phyloP scores from a whole-genome alignment of 257 asterid genomes.

The Nicotiana tomentosiformis region DNA sequence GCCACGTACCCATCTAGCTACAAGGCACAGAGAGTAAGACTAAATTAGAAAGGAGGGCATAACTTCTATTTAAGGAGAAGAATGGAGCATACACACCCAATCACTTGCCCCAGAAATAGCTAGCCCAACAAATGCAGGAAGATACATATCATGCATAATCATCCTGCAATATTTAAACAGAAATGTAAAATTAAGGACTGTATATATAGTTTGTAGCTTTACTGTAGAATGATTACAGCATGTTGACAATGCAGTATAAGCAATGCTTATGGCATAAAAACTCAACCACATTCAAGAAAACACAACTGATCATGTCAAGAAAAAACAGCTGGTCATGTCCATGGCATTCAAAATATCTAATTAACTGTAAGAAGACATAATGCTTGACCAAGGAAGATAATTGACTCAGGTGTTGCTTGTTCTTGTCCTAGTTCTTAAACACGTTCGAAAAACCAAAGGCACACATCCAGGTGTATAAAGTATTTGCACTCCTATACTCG shows the following conservation, averaged over 20 bases:
- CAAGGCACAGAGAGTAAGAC: constrained; percentile 17
- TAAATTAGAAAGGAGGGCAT: neutral
- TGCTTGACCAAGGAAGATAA: neutral
- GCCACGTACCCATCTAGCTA: constrained; percentile 96
- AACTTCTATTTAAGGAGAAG: neutral
- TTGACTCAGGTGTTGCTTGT: neutral
- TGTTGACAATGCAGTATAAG: neutral
- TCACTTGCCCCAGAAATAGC: constrained; percentile 87
- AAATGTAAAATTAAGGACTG: neutral
- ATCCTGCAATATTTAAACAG: constrained; percentile 51
- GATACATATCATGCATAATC: constrained; percentile 80
- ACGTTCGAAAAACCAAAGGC: neutral
- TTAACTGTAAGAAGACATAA: neutral
- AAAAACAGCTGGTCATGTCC: neutral
- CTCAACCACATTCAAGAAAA: neutral
- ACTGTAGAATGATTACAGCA: neutral
- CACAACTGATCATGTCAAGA: neutral
- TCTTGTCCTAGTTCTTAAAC: neutral
- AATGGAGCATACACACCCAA: constrained; percentile 55
- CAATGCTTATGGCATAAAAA: neutral
- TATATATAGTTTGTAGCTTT: neutral
- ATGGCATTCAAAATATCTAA: neutral
- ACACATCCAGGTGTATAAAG: neutral
- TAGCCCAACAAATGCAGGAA: constrained; percentile 76
- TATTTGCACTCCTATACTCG: too few species aligned